These are phyloP conservation scores for Apiotrichum laibachii DNA, from an alignment of 1,284 basidiomycete genomes.

Conservation along the genomic window DNA sequence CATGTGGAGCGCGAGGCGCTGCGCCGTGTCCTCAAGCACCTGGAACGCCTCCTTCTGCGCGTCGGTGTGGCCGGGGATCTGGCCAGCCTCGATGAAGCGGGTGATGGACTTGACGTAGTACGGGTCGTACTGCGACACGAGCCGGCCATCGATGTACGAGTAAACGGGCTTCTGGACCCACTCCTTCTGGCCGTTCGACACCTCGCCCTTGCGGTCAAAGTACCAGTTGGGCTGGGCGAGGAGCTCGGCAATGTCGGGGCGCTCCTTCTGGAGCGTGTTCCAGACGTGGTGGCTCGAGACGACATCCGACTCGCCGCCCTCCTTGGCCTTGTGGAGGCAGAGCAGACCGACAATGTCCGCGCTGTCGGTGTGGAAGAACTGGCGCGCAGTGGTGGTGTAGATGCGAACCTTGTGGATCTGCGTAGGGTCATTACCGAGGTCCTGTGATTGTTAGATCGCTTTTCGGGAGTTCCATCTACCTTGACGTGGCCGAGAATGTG, in stretches of 20 bases:
- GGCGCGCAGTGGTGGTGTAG: conserved; percentile 50
- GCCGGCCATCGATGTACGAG: conserved; percentile 22
- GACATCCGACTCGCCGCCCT: conserved; percentile 53
- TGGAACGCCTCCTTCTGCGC: conserved; percentile 50
- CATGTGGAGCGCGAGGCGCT: conserved; percentile 50
- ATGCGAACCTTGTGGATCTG: conserved; percentile 53
- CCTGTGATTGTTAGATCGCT: conserved; percentile 19
- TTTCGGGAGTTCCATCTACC: background rate
- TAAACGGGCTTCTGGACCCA: conserved; percentile 24
- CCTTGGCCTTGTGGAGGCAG: conserved; percentile 50
- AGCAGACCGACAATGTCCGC: conserved; percentile 51
- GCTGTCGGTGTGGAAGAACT: conserved; percentile 50
- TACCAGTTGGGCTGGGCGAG: conserved; percentile 44
- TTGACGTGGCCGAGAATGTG: conserved; percentile 54
- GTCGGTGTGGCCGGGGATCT: conserved; percentile 40
- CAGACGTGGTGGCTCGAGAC: conserved; percentile 51
- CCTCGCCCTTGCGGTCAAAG: conserved; percentile 36
- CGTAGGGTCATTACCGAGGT: conserved; percentile 51
- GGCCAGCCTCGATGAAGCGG: conserved; percentile 41
- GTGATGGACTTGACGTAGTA: conserved; percentile 37
- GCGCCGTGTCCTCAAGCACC: conserved; percentile 51
- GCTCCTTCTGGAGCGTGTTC: conserved; percentile 50
- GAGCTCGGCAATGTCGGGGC: conserved; percentile 50
- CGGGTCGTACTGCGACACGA: conserved; percentile 37
- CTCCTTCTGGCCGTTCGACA: conserved; percentile 24